Conservation (phyloP, 495 filamentous ascomycete species). For the Aspergillus incahuasiensis region DNA sequence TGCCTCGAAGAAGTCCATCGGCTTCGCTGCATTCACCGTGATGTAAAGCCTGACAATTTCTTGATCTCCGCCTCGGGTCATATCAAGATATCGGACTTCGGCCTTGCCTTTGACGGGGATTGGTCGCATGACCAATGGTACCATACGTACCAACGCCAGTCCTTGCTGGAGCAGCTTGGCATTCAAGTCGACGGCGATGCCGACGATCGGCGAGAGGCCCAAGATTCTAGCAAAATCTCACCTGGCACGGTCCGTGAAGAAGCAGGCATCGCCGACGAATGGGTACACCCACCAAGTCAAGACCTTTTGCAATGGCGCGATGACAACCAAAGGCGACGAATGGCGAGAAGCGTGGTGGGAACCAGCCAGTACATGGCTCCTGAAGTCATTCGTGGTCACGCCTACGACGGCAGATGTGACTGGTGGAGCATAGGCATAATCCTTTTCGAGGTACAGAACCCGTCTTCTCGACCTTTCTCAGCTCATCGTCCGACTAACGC, state of each 20-base stretch:
- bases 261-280: constrained; percentile 12
- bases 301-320: constrained; percentile 73
- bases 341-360: constrained; percentile 84
- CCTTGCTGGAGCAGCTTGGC: constrained; percentile 66
- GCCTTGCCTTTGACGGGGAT: constrained; percentile 88
- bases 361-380: constrained; percentile 98
- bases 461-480: not conserved
- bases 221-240: constrained; percentile 28
- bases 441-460: constrained; percentile 64
- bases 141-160: constrained; percentile 75
- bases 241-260: not conserved
- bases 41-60: constrained; percentile 97
- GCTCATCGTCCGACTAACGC: not conserved
- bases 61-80: constrained; percentile 83
- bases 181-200: constrained; percentile 71
- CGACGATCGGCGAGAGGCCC: constrained; percentile 55
- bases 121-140: constrained; percentile 88
- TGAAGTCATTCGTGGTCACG: constrained; percentile 76
- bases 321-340: constrained; percentile 62
- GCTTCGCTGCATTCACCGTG: constrained; percentile 85
- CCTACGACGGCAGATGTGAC: constrained; percentile 89
- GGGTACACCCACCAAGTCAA: constrained; percentile 14
- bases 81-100: constrained; percentile 93
- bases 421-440: constrained; percentile 97
- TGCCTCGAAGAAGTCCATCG: constrained; percentile 91